These are phyloP conservation scores for Lanmaoa pseudosensibilis DNA, from an alignment of 768 basidiomycete genomes.

Conservation along the genomic window DNA sequence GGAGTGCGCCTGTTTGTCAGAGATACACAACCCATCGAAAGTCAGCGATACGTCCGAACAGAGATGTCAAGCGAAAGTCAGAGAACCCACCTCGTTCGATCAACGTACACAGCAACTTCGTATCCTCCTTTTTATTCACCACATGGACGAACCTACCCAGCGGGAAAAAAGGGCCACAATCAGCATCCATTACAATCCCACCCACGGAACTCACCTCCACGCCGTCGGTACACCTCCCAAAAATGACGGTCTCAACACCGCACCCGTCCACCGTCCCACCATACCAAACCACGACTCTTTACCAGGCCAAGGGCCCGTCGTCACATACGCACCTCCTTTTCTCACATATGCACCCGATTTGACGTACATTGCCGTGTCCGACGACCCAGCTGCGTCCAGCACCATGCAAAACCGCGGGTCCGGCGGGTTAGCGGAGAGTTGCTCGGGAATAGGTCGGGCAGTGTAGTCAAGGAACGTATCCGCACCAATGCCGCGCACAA, in stretches of 20 bases:
- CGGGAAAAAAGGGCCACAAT: no score
- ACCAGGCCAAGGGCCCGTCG: slow-evolving; percentile 40
- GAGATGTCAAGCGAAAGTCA: no score
- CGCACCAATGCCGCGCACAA: slow-evolving; percentile 59
- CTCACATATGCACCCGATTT: slow-evolving; percentile 51
- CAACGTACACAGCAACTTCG: slow-evolving; percentile 38
- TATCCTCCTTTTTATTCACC: slow-evolving; percentile 35
- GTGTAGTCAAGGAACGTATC: slow-evolving; percentile 74
- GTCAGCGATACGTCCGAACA: neutral
- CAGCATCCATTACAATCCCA: neutral
- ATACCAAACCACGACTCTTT: no score
- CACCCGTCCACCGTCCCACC: no score
- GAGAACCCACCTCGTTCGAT: slow-evolving; percentile 42
- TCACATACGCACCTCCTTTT: slow-evolving; percentile 52
- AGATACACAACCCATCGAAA: neutral
- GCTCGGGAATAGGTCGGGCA: slow-evolving; percentile 45
- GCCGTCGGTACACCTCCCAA: slow-evolving; percentile 61
- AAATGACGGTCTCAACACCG: slow-evolving; percentile 12
- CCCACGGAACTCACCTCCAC: slow-evolving; percentile 24
- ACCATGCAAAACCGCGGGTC: slow-evolving; percentile 55
- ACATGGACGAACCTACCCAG: slow-evolving; percentile 28
- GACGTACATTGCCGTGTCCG: slow-evolving; percentile 54
- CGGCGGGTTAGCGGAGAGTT: slow-evolving; percentile 46
- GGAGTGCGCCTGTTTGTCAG: neutral
- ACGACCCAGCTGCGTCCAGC: slow-evolving; percentile 59